A percentile compares a stretch with the other conserved stretches of the same genome.
Evolutionary conservation across 352 stramenopile species (phyloP).

Genomic region (Globisporangium canariense): DNA sequence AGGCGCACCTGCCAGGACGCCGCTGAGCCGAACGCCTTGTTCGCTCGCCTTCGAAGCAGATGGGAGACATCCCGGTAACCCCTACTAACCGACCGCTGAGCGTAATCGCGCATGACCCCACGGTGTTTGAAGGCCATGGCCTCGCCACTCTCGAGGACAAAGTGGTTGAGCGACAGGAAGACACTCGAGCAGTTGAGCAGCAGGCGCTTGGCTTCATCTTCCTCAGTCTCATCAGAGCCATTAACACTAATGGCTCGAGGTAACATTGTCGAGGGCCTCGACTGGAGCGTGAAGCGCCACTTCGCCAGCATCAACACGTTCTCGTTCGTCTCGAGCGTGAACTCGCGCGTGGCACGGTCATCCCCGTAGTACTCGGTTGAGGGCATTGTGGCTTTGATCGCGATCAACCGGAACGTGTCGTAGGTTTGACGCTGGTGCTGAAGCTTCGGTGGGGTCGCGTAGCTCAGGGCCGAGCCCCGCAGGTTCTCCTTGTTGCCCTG

Average conservation of each 20-base stretch:
- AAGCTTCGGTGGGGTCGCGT: not conserved
- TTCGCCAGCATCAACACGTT: constrained; percentile 43
- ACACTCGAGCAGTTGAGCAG: constrained; percentile 40
- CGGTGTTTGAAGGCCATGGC: constrained; percentile 14
- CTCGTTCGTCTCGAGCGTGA: constrained; percentile 58
- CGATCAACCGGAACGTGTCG: constrained; percentile 43
- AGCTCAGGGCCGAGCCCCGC: constrained; percentile 1
- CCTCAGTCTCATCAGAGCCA: not conserved
- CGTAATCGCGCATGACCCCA: constrained; percentile 21
- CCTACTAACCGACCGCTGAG: not conserved
- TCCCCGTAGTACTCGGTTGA: constrained; percentile 52
- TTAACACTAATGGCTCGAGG: constrained; percentile 14
- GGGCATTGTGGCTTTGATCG: constrained; percentile 53
- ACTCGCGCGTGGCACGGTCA: constrained; percentile 58
- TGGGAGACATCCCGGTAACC: constrained; percentile 1
- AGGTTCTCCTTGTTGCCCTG: constrained; percentile 11
- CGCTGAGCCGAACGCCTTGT: not conserved
- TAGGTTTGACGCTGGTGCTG: not conserved
- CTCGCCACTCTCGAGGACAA: constrained; percentile 32
- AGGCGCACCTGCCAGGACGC: constrained; percentile 53
- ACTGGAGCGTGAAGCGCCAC: constrained; percentile 40
- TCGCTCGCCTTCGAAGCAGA: not conserved
- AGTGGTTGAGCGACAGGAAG: constrained; percentile 34
- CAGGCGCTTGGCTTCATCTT: constrained; percentile 22
- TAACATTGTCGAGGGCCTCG: not conserved